Percentiles rank a stretch among this genome's conserved stretches.
Evolutionary conservation across 257 asterid species (phyloP).

Genomic region (Solanum corneliomulleri): DNA sequence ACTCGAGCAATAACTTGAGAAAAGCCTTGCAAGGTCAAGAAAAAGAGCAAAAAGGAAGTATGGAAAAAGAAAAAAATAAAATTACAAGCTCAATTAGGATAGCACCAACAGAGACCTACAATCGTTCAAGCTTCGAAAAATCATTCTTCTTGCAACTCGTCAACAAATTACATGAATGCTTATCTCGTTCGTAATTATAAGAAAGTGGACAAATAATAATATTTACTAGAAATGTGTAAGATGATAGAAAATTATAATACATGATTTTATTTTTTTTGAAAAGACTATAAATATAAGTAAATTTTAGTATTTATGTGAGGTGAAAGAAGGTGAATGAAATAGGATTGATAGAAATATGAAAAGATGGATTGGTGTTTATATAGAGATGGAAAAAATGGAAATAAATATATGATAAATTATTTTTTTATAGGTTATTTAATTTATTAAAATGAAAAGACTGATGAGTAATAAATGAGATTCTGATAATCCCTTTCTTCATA

Average conservation of each 20-base stretch:
- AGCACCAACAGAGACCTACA: background rate
- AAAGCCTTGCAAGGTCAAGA: conserved; percentile 38
- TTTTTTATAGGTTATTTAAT: background rate
- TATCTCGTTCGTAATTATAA: background rate
- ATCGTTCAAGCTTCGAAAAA: rapidly evolving
- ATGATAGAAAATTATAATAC: background rate
- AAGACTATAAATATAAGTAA: background rate
- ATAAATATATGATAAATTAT: background rate
- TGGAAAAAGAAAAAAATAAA: rapidly evolving
- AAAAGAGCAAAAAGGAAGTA: background rate
- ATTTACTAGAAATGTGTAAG: background rate
- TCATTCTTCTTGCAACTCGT: background rate
- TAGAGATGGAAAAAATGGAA: background rate
- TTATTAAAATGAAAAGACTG: background rate
- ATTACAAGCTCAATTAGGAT: conserved; percentile 11
- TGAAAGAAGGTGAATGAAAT: background rate
- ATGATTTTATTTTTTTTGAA: background rate
- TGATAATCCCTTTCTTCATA: background rate
- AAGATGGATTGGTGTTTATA: conserved; percentile 14
- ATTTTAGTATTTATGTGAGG: background rate
- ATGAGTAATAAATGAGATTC: background rate
- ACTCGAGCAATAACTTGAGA: too few relatives aligned
- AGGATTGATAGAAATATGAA: background rate
- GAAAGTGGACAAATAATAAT: too few relatives aligned
- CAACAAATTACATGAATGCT: background rate